Base-by-base conservation (phyloP, 345 rosid genomes). In the Hypericum androsaemum region DNA sequence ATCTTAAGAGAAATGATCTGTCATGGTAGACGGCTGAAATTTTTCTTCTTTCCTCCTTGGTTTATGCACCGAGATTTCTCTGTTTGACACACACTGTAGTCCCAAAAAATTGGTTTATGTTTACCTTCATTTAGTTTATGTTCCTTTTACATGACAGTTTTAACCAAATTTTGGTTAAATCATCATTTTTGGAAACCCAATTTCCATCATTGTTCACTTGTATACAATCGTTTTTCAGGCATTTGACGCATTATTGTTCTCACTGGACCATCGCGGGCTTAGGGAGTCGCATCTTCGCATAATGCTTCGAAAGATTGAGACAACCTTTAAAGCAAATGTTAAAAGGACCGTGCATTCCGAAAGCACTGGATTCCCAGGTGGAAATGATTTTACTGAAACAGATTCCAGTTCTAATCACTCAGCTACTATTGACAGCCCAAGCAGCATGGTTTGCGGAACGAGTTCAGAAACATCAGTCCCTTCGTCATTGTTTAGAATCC, bases 221-320 rank as follows among this genome's bases (percentile, higher is more conserved):
- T 66, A 8, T n/a, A 9, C 16, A 44, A 16, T 47, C 11, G 14
- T 12, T 43, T 6, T 73, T 66, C 84, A 88, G 95, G 85, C 68
- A 66, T 85, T 89, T 65, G 80, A 83, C 58, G 67, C 72, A 43
- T 55, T 89, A 41, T 42, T 83, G 67, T 70, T 81, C 55, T 77
- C 73, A 65, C 68, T 89, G 74, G 97, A 89, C 67, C 80, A 72
- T 6, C 92, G 89, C 8, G 97, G 97, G 54, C 66, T 78, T 53
- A 74, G 95, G 37, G 97, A 89, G 70, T 79, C 89, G 44, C 75
- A 81, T 77, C 71, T 89, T 47, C 74, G 74, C 44, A 69, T 73
- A 56, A 73, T 85, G 85, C 68, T 89, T 74, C 78, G 73, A 50
- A 85, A 75, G 73, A 73, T 81, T 12, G 89, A 83, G 67, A 67